Percentiles rank a stretch among this genome's conserved stretches.
Conservation (phyloP, 225 moss, liverwort and hornwort species). For the Anthoceros angustus region DNA sequence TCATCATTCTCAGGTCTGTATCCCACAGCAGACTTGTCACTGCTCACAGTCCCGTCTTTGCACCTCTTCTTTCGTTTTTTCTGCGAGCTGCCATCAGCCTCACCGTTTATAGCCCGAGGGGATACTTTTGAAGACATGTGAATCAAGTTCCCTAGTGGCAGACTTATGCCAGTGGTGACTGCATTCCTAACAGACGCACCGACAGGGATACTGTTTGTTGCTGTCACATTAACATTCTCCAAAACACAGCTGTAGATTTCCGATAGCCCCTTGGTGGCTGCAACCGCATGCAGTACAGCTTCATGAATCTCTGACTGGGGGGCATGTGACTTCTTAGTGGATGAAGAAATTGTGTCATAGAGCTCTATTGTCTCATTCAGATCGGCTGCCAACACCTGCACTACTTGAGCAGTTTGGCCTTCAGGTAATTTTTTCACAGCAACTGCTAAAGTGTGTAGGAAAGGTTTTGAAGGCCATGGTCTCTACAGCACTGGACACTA, state of each 20-base stretch:
- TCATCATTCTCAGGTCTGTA: not conserved
- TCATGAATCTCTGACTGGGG: not conserved
- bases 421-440: slow-evolving; percentile 60
- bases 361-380: slow-evolving; percentile 27
- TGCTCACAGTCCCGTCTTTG: not conserved
- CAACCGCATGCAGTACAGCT: slow-evolving; percentile 9
- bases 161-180: slow-evolving; percentile 35
- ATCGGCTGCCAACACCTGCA: slow-evolving; percentile 41
- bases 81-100: too few relatives aligned
- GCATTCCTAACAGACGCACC: slow-evolving; percentile 46
- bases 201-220: slow-evolving; percentile 44
- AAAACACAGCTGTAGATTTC: slow-evolving; percentile 55
- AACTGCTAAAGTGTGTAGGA: slow-evolving; percentile 37
- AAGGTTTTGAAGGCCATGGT: slow-evolving; percentile 28
- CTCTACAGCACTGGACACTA: too few relatives aligned
- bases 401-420: slow-evolving; percentile 62
- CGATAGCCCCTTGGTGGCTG: slow-evolving; percentile 38
- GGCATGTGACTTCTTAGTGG: too few relatives aligned
- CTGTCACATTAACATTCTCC: slow-evolving; percentile 51
- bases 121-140: not conserved
- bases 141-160: slow-evolving; percentile 36
- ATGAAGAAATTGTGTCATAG: too few relatives aligned
- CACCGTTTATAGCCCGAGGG: too few relatives aligned
- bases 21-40: not conserved
- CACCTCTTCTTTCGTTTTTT: slow-evolving; percentile 8